phyloP scores from a whole-genome alignment of 495 filamentous ascomycete genomes.

The Tuber borchii region DNA sequence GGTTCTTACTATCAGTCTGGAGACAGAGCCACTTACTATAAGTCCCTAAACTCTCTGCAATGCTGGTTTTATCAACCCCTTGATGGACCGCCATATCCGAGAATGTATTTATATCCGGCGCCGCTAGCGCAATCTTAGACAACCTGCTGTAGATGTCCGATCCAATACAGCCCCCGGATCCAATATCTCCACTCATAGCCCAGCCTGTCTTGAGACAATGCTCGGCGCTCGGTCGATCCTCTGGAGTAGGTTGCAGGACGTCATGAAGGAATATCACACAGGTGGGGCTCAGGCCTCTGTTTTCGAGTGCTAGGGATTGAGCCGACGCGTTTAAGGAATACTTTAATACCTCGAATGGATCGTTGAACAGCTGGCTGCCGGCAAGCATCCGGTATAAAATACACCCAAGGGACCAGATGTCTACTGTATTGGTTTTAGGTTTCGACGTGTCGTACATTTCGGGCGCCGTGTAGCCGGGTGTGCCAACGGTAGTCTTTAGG shows the following conservation, averaged over 20 bases:
- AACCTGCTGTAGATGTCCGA: neutral
- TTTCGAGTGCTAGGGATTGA: neutral
- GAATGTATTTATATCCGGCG: too few relatives aligned
- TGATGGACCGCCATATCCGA: too few relatives aligned
- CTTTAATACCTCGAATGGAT: rapidly evolving
- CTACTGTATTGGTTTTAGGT: neutral
- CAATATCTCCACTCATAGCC: neutral
- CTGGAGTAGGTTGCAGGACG: neutral
- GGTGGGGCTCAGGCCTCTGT: neutral
- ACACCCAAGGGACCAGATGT: too few relatives aligned
- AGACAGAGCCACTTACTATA: too few relatives aligned
- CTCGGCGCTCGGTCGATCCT: neutral
- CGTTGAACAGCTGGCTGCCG: neutral
- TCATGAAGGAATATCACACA: neutral
- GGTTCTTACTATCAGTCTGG: too few relatives aligned
- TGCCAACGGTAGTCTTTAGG: neutral
- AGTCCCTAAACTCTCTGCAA: too few relatives aligned
- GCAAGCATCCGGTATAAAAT: neutral
- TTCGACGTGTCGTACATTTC: neutral
- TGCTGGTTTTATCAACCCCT: too few relatives aligned
- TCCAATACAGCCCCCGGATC: too few relatives aligned
- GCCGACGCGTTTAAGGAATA: neutral
- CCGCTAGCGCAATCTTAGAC: neutral
- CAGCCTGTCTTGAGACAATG: neutral
- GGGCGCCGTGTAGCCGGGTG: neutral